Percentiles rank a stretch among this genome's conserved stretches.
Conservation (phyloP, 2,329 filamentous ascomycete species). For the Nemania sp. region DNA sequence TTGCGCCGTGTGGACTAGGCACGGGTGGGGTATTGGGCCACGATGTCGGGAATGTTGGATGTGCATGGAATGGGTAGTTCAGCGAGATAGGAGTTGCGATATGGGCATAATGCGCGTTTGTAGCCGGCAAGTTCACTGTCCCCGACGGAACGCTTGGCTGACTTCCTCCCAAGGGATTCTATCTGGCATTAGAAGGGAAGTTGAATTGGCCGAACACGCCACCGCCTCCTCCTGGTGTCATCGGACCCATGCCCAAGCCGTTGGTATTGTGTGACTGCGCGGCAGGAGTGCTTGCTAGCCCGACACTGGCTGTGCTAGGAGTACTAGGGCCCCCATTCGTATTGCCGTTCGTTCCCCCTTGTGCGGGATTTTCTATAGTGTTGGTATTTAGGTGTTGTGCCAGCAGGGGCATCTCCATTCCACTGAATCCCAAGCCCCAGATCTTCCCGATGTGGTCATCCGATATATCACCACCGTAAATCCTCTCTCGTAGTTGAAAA, state of each 20-base stretch:
- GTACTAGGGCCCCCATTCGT: slow-evolving; percentile 56
- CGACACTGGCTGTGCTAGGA: slow-evolving; percentile 67
- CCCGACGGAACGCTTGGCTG: slow-evolving; percentile 8
- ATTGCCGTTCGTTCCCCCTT: slow-evolving; percentile 43
- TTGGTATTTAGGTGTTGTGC: slow-evolving; percentile 30
- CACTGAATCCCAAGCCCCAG: slow-evolving; percentile 83
- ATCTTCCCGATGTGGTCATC: slow-evolving; percentile 86
- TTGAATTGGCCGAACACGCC: slow-evolving; percentile 77
- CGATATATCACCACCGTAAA: slow-evolving; percentile 81
- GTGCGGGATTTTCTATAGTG: slow-evolving; percentile 47
- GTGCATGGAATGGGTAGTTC: slow-evolving; percentile 5
- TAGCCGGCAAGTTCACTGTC: slow-evolving; percentile 10
- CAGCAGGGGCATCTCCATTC: slow-evolving; percentile 49
- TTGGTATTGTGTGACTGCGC: slow-evolving; percentile 59
- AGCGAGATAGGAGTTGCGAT: slow-evolving; percentile 1
- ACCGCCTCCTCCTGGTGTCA: slow-evolving; percentile 77
- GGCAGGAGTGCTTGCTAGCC: slow-evolving; percentile 53
- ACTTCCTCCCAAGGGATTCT: slow-evolving; percentile 34
- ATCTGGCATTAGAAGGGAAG: slow-evolving; percentile 47
- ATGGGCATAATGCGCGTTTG: slow-evolving; percentile 8
- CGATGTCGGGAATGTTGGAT: slow-evolving; percentile 6
- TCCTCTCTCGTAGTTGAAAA: slow-evolving; percentile 86
- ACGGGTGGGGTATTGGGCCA: slow-evolving; percentile 14
- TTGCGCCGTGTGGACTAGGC: slow-evolving; percentile 10
- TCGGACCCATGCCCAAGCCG: slow-evolving; percentile 65